phyloP scores from a whole-genome alignment of 768 basidiomycete genomes.

The Clavaria fumosa region DNA sequence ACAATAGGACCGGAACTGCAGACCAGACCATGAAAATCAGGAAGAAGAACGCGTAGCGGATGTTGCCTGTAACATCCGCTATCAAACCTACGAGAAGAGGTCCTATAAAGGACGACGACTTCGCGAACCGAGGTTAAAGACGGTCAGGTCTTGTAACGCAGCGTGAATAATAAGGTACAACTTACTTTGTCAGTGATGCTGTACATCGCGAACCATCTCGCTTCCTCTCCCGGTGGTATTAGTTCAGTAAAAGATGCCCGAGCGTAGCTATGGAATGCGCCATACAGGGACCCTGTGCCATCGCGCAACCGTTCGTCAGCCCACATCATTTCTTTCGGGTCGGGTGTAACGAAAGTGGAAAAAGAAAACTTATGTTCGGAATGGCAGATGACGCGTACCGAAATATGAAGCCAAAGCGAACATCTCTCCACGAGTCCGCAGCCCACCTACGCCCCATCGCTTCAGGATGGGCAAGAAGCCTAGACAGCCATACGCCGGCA shows the following conservation, averaged over 20 bases:
- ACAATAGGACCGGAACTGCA: constrained; percentile 59
- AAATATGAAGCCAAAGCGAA: constrained; percentile 72
- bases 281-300: constrained; percentile 49
- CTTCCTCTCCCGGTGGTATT: constrained; percentile 78
- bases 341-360: not conserved
- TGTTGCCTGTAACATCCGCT: constrained; percentile 80
- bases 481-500: constrained; percentile 72
- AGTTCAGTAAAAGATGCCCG: constrained; percentile 78
- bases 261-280: constrained; percentile 85
- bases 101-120: constrained; percentile 88
- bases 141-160: constrained; percentile 6
- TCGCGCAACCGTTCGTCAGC: too few species aligned
- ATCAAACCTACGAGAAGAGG: constrained; percentile 81
- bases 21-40: constrained; percentile 67
- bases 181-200: constrained; percentile 80
- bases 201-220: constrained; percentile 69
- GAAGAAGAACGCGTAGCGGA: constrained; percentile 85
- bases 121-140: too few species aligned
- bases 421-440: constrained; percentile 76
- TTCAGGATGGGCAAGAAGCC: constrained; percentile 52
- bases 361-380: not conserved
- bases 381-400: constrained; percentile 27
- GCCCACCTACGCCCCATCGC: constrained; percentile 44
- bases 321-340: not conserved
- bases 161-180: constrained; percentile 3